A percentile compares a stretch with the other conserved stretches of the same genome.
These are phyloP conservation scores for Aeminium ludgeri DNA, from an alignment of 495 filamentous ascomycete species.

Conservation along the genomic window DNA sequence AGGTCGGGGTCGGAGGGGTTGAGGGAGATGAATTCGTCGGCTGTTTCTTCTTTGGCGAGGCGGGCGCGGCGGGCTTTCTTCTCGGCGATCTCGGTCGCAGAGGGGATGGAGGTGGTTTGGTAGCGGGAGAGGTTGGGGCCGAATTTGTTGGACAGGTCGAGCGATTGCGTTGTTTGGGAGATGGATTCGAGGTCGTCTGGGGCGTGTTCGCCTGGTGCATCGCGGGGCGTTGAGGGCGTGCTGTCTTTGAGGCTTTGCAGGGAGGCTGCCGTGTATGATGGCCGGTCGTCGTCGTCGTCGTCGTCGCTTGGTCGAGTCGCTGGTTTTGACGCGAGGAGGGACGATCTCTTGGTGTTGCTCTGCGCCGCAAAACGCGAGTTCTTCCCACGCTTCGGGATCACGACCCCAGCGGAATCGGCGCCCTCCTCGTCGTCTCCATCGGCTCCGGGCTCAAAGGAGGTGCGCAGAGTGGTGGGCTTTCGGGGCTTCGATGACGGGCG, in stretches of 20 bases:
- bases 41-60: slow-evolving; percentile 47
- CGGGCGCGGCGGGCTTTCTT: slow-evolving; percentile 79
- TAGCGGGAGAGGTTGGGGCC: slow-evolving; percentile 28
- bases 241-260: slow-evolving; percentile 67
- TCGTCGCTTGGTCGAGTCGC: slow-evolving; percentile 13
- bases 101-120: slow-evolving; percentile 44
- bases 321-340: slow-evolving; percentile 21
- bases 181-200: slow-evolving; percentile 25
- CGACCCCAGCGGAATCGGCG: slow-evolving; percentile 19
- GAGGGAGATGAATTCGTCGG: slow-evolving; percentile 59
- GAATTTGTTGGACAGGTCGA: slow-evolving; percentile 55
- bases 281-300: slow-evolving; percentile 56
- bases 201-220: slow-evolving; percentile 27
- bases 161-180: slow-evolving; percentile 22
- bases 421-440: slow-evolving; percentile 30
- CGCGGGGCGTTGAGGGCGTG: slow-evolving; percentile 62
- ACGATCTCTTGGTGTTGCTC: slow-evolving; percentile 41
- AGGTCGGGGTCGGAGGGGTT: slow-evolving; percentile 32
- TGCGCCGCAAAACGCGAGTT: slow-evolving; percentile 56
- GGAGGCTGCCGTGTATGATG: slow-evolving; percentile 73
- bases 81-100: slow-evolving; percentile 74
- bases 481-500: slow-evolving; percentile 36
- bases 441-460: slow-evolving; percentile 56
- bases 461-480: slow-evolving; percentile 40
- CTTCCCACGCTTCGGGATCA: slow-evolving; percentile 51